Evolutionary conservation across 2,329 filamentous ascomycete species (phyloP), one percentile per base, ranked within the genome.

Genomic region (Cladophialophora psammophila): DNA sequence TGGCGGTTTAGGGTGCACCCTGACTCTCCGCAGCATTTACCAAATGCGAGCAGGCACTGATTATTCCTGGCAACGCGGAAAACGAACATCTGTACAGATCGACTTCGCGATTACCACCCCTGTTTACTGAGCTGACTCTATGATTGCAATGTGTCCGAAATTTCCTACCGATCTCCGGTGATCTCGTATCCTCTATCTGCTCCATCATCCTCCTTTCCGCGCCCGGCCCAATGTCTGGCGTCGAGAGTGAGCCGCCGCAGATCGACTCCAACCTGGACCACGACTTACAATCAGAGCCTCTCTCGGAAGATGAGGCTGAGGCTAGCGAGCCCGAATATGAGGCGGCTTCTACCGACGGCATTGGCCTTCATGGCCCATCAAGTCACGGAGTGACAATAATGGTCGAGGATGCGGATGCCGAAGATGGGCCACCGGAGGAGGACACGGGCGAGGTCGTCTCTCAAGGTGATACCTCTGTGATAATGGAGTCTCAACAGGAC

Each of bases 261-360:
- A 62, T 50, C 60, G 56, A 65, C n/a, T 35, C 60, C 32, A 18
- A 56, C 57, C 40, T 63, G 31, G 57, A 68, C 52, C 55, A 60
- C 59, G 56, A 65, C 45, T n/a, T 36, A 35, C 60, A 60, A 6
- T 42, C 52, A 54, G 59, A 66, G 55, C 57, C 26, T 53, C 34
- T 55, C 42, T 63, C 64, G 32, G 67, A 68, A 58, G 73, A 75
- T 31, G 60, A 72, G 56, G 68, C 67, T 40, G 72, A 74, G 34
- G 34, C 38, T 9, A 32, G n/a, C 18, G 64, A 72, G 36, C 55
- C 65, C 32, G 70, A 73, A 38, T 32, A 58, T 31, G 45, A 73
- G 71, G 61, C 72, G 69, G 70, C 70, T 38, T 69, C 75, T 32
- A 73, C 72, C 32, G 70, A 71, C 18, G 72, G 75, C 50, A n/a